Conservation (phyloP, 2,329 filamentous ascomycete species). For the Trichoderma sp. region DNA sequence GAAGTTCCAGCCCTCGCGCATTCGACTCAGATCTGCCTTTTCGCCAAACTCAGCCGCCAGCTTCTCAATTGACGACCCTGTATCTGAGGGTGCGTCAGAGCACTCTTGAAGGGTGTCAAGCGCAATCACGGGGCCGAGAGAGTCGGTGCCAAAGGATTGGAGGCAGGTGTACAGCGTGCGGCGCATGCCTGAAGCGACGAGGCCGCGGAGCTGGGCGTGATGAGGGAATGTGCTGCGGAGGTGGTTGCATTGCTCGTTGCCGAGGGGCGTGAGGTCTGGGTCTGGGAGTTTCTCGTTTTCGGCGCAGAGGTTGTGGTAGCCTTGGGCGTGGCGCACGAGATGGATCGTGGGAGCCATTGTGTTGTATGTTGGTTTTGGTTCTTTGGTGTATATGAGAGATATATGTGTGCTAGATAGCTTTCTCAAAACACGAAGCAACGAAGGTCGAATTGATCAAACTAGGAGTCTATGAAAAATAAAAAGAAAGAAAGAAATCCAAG, state of each 20-base stretch:
- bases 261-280: constrained; percentile 73
- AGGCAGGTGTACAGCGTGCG: constrained; percentile 79
- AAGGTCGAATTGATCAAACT: neutral
- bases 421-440: neutral
- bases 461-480: neutral
- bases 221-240: constrained; percentile 63
- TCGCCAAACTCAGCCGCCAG: constrained; percentile 60
- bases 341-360: constrained; percentile 55
- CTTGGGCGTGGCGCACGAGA: constrained; percentile 72
- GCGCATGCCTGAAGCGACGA: constrained; percentile 76
- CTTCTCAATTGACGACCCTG: constrained; percentile 56
- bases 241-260: constrained; percentile 67
- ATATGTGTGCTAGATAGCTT: neutral
- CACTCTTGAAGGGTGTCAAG: constrained; percentile 79
- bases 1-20: constrained; percentile 67
- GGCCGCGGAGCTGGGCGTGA: constrained; percentile 62
- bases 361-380: constrained; percentile 25
- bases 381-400: neutral
- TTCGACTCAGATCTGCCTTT: constrained; percentile 60
- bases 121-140: constrained; percentile 53
- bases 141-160: constrained; percentile 56
- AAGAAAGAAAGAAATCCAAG: neutral
- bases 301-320: constrained; percentile 72
- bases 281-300: constrained; percentile 74
- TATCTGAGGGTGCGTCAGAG: constrained; percentile 71